Evolutionary conservation across 352 stramenopile species (phyloP), one percentile per base, ranked within the genome.

Genomic region (Aphanomyces cochlioides): DNA sequence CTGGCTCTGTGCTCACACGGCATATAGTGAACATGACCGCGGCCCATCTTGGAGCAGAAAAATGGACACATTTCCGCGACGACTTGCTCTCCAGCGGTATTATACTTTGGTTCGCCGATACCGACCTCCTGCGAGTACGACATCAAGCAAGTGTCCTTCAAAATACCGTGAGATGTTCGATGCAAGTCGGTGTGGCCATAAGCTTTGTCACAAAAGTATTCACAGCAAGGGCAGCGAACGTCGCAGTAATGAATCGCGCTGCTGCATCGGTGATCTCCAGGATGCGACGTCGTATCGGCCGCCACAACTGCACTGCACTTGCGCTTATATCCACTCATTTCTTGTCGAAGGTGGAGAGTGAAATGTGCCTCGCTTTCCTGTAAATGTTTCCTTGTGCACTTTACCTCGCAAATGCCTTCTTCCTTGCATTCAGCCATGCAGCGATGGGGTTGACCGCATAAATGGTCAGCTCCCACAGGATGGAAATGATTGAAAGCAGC

Each of bases 61-160:
- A 92, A 64, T 39, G 88, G 90, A 61, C 84, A 93, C 83, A 92
- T 92, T 56, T 93, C 84, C 3, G 86, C 84, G 3, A 78, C 86
- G 7, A 84, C 86, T 7, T 69, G 59, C 67, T 94, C 86, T 0
- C 86, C 84, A 17, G 78, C 74, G 17, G 75, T 0, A 28, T 28
- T 72, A 69, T 92, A 92, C 75, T 94, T 89, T 57, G 83, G 82
- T 50, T 89, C 84, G 5, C 82, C 73, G 21, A 94, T 68, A 60
- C 92, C 83, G 17, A 94, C 84, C 6, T 88, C 77, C 3, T 78
- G 57, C 0, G 76, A 68, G 36, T 90, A 79, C 1, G 82, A 83
- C 3, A 87, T 45, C 45, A 92, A 94, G 56, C 78, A 81, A n/a
- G 81, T 92, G 69, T 91, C 89, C 15, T 82, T 74, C 86, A 92